A percentile compares a stretch with the other conserved stretches of the same genome.
Conservation (phyloP, 2,329 filamentous ascomycete species). For the Colletotrichum tofieldiae region DNA sequence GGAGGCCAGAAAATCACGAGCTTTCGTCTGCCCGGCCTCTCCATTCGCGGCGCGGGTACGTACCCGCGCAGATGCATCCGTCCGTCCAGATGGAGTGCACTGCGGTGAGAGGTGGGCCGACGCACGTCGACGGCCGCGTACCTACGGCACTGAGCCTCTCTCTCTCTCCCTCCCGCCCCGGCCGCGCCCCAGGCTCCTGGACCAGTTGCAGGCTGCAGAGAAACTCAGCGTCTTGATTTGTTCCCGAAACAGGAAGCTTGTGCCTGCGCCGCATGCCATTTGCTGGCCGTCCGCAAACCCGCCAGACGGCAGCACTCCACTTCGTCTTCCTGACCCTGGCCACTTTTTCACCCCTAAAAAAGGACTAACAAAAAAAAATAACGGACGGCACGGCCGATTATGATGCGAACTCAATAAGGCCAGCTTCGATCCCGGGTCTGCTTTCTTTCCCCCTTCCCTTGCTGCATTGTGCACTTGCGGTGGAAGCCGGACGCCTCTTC, state of each 20-base stretch:
- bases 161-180: constrained; percentile 7
- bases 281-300: constrained; percentile 26
- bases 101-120: constrained; percentile 22
- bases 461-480: constrained; percentile 22
- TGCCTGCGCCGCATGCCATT: constrained; percentile 35
- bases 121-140: constrained; percentile 38
- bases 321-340: constrained; percentile 17
- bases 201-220: neutral
- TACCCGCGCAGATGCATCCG: neutral
- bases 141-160: constrained; percentile 38
- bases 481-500: constrained; percentile 24
- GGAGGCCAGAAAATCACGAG: constrained; percentile 10
- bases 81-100: neutral
- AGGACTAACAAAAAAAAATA: constrained; percentile 10
- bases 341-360: constrained; percentile 33
- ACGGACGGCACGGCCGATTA: constrained; percentile 27
- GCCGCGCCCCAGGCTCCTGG: constrained; percentile 33
- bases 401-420: constrained; percentile 41
- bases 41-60: neutral
- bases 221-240: constrained; percentile 21
- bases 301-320: neutral
- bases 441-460: neutral
- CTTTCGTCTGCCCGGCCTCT: neutral
- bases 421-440: constrained; percentile 24
- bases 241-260: constrained; percentile 35